Conservation (phyloP, 73 alveolate species). For the Tetrahymena borealis region DNA sequence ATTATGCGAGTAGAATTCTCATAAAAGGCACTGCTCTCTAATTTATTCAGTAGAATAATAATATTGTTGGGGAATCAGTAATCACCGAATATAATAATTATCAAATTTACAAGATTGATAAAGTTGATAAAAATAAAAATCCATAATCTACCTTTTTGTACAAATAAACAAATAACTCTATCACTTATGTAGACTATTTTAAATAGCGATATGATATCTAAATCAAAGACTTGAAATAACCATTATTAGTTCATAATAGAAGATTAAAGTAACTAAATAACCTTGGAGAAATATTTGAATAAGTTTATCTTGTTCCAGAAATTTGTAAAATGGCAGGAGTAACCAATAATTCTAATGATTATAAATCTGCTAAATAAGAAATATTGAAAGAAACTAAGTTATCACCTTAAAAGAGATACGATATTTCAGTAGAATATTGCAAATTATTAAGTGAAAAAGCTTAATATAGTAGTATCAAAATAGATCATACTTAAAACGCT, state of each 20-base stretch:
- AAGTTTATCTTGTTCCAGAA: slow-evolving; percentile 82
- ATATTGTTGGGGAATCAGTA: slow-evolving; percentile 51
- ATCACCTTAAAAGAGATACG: slow-evolving; percentile 56
- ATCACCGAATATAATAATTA: slow-evolving; percentile 65
- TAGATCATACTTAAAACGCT: slow-evolving; percentile 43
- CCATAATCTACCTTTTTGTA: slow-evolving; percentile 59
- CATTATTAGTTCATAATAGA: slow-evolving; percentile 40
- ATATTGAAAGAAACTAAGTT: slow-evolving; percentile 54
- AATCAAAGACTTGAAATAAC: slow-evolving; percentile 59
- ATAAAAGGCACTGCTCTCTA: slow-evolving; percentile 4
- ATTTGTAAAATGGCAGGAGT: slow-evolving; percentile 83
- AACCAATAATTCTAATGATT: slow-evolving; percentile 74
- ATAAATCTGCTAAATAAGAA: slow-evolving; percentile 70
- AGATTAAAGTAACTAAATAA: slow-evolving; percentile 40
- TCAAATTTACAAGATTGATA: slow-evolving; percentile 65
- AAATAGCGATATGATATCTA: slow-evolving; percentile 62
- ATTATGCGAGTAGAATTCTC: slow-evolving; percentile 15
- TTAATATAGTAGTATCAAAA: slow-evolving; percentile 29
- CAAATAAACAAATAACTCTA: slow-evolving; percentile 20
- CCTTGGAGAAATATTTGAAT: background rate
- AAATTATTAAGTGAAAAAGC: slow-evolving; percentile 28
- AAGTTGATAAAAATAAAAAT: slow-evolving; percentile 59
- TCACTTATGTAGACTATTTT: slow-evolving; percentile 67
- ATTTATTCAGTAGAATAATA: background rate
- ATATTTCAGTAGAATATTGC: slow-evolving; percentile 9